Base-by-base conservation (phyloP, 805 yeast genomes). In the Candida jianshihensis region DNA sequence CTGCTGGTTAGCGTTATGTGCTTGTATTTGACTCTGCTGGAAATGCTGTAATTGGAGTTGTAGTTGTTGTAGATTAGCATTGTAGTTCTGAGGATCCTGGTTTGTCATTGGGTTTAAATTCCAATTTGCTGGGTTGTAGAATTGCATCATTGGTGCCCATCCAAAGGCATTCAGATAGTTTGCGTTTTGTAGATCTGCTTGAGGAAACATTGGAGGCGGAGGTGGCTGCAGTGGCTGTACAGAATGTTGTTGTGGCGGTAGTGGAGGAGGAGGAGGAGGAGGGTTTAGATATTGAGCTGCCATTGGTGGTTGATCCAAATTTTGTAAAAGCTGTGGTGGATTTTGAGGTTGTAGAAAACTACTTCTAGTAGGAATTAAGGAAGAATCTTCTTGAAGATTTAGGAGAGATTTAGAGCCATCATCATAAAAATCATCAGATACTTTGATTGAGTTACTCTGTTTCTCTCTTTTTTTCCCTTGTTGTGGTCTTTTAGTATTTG, bases 31-130 rank as follows among this genome's bases (percentile, higher is more conserved):
- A 18, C 9, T 17, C 22, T 32, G 35, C 24, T 22, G 34, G 15
- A 20, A 33, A 16, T 36, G 39, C 27, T 36, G 31, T 18, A 20
- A 9, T 26, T 24, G 33, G 10, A 9, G 16, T 26, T 26, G 16
- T 6, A 26, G 29, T 6, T 26, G 20, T 19, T 19, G 28, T 29
- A 15, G 37, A n/a, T n/a, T n/a, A 14, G 20, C 29, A 3, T 24
- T 24, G 10, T 9, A n/a, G n/a, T 24, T 24, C 11, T n/a, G n/a
- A n/a, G n/a, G n/a, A n/a, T n/a, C n/a, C n/a, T n/a, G n/a, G n/a
- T n/a, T n/a, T n/a, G n/a, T n/a, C n/a, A n/a, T n/a, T n/a, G n/a
- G n/a, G n/a, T n/a, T n/a, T n/a, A n/a, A n/a, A n/a, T n/a, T n/a
- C n/a, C n/a, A n/a, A n/a, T n/a, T n/a, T n/a, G n/a, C n/a, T n/a